Evolutionary conservation across 1,284 basidiomycete species (phyloP).

Genomic region (Afroboletus lepidellus): DNA sequence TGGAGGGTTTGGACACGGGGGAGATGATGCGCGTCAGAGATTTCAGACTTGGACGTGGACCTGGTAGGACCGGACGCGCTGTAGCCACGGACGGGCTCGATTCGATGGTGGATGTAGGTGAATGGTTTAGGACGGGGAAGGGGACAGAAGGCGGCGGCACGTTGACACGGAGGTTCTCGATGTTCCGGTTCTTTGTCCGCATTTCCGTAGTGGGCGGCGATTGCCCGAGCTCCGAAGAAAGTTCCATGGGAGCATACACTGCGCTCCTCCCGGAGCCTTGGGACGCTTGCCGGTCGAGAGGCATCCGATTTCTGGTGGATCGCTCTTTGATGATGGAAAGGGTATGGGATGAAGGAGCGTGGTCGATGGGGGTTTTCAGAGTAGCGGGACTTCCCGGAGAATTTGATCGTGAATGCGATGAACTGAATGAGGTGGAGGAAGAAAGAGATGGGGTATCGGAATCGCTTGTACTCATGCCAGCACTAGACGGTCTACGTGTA

Average conservation of each 20-base stretch:
- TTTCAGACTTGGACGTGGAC: constrained; percentile 12
- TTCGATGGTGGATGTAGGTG: constrained; percentile 17
- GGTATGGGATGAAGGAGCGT: constrained; percentile 8
- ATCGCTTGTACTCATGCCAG: constrained; percentile 33
- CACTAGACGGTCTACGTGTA: constrained; percentile 27
- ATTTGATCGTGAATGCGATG: constrained; percentile 35
- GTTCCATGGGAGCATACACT: constrained; percentile 25
- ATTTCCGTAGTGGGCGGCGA: constrained; percentile 1
- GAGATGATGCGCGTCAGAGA: constrained; percentile 32
- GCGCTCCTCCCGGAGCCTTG: constrained; percentile 26
- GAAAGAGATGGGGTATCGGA: constrained; percentile 46
- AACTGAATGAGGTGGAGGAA: constrained; percentile 43
- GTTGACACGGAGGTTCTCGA: constrained; percentile 33
- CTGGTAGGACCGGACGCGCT: constrained; percentile 1
- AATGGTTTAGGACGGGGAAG: constrained; percentile 19
- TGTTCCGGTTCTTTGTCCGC: constrained; percentile 29
- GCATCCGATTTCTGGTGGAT: background rate
- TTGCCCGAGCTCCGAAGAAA: background rate
- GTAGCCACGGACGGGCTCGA: constrained; percentile 1
- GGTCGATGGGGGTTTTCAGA: constrained; percentile 29
- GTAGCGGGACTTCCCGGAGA: constrained; percentile 38
- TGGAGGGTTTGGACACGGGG: constrained; percentile 19
- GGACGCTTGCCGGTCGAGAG: constrained; percentile 13
- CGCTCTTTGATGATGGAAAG: constrained; percentile 33
- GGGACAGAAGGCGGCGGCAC: constrained; percentile 21